A percentile compares a stretch with the other conserved stretches of the same genome.
phyloP scores from a whole-genome alignment of 2,329 filamentous ascomycete species.

The Pestalotiopsis fici region DNA sequence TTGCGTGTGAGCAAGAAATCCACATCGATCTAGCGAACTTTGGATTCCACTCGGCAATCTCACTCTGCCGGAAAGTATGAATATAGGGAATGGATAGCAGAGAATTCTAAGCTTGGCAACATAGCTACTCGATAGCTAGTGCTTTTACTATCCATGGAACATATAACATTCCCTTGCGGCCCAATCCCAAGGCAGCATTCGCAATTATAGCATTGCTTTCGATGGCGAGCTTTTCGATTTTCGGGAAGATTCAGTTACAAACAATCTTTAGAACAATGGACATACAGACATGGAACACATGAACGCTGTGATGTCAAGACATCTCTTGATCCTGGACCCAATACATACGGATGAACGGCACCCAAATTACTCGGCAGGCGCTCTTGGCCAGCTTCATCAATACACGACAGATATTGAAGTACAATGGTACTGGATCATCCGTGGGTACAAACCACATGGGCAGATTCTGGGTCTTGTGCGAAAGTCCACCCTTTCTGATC shows the following conservation, averaged over 20 bases:
- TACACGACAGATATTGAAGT: constrained; percentile 3
- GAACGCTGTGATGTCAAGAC: neutral
- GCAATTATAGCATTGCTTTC: too few relatives aligned
- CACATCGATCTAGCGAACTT: too few relatives aligned
- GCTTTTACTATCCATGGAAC: neutral
- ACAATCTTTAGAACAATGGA: neutral
- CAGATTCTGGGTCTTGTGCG: too few relatives aligned
- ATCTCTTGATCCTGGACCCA: neutral
- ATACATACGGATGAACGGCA: neutral
- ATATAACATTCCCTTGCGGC: too few relatives aligned
- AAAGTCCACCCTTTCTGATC: neutral
- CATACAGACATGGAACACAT: neutral
- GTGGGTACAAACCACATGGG: neutral
- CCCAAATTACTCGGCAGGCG: neutral
- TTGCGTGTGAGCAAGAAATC: too few relatives aligned
- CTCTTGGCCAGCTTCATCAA: neutral
- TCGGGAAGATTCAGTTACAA: neutral
- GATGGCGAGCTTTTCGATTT: too few relatives aligned
- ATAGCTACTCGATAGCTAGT: neutral
- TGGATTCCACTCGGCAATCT: too few relatives aligned
- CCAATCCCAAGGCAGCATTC: too few relatives aligned
- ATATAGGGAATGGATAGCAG: too few relatives aligned
- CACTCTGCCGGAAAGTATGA: neutral
- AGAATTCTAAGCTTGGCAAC: too few relatives aligned
- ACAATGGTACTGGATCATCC: constrained; percentile 5